phyloP scores from a whole-genome alignment of 139 green algal species.

The Helicosporidium sp. region DNA sequence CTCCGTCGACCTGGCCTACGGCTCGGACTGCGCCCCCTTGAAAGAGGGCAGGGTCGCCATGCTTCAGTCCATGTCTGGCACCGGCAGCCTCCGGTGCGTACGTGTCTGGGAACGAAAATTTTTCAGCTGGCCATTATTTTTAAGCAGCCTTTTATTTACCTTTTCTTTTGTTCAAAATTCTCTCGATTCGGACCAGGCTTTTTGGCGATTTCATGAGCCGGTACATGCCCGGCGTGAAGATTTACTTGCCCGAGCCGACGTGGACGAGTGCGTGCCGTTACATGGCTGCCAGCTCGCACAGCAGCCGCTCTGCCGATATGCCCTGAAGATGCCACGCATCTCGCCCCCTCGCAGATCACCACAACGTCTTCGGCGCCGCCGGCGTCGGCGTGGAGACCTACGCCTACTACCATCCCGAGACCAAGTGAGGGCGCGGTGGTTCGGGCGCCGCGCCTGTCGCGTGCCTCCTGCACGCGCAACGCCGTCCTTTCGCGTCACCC shows the following conservation, averaged over 20 bases:
- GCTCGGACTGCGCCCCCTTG: conserved; percentile 40
- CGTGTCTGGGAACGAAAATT: no score
- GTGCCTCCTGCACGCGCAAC: no score
- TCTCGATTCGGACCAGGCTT: no score
- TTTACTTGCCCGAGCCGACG: conserved; percentile 73
- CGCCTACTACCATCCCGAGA: conserved; percentile 3
- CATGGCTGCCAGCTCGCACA: background rate
- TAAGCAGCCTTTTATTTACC: no score
- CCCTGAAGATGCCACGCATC: background rate
- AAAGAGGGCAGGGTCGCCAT: conserved; percentile 47
- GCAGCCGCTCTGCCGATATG: no score
- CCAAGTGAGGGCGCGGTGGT: no score
- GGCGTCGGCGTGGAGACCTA: conserved; percentile 76
- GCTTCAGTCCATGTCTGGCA: conserved; percentile 83
- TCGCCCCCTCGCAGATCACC: conserved; percentile 19
- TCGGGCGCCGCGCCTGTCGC: no score
- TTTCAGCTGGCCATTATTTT: no score
- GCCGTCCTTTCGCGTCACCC: no score
- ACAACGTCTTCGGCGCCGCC: conserved; percentile 80
- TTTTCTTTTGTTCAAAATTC: no score
- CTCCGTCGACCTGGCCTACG: conserved; percentile 73
- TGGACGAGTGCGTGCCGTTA: conserved; percentile 38
- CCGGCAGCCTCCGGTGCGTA: conserved; percentile 76
- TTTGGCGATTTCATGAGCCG: conserved; percentile 68
- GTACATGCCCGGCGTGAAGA: conserved; percentile 49